Base-by-base conservation (phyloP, 257 asterid genomes). In the Capsicum baccatum region DNA sequence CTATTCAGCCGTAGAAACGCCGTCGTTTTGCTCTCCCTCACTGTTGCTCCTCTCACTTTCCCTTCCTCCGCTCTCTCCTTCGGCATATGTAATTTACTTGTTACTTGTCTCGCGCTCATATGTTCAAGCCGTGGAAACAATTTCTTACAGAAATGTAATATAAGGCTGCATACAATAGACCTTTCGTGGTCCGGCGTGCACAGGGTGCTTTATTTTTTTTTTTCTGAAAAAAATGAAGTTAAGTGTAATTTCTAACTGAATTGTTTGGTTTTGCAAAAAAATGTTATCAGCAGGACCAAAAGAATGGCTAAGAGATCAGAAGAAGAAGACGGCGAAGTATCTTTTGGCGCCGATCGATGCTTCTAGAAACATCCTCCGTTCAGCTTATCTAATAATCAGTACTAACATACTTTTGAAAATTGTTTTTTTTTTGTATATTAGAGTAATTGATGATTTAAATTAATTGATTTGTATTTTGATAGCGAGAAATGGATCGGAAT, bases 301-400 rank as follows among this genome's bases (percentile, higher is more conserved):
- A 92, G 95, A 93, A 47, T 95, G 98, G 99, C 93, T 93, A 82
- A 89, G 87, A 89, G 99, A 94, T 88, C 99, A 95, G 81, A 95
- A 95, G 95, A 95, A 93, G 93, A 95, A 96, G 82, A 89, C 99
- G 26, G 91, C 91, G 50, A 91, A 84, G 87, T 96, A 89, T 86
- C 91, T 96, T 80, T 83, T 96, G 84, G 98, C 99, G 86, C 99
- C 98, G 2, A 91, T 96, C 15, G 98, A 92, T 79, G 98, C 95
- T 68, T 96, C 99, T 6, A 95, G 97, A 58, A 91, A 92, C 88
- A 91, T 84, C 83, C 98, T 94, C 85, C 92, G 85, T 10, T 84
- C 91, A 16, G 98, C 99, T 70, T 88, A 90, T 88, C 89, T 86
- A 83, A 85, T 92, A 69, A 88, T 94, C 8, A 85, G 99, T 95